Evolutionary conservation across 495 filamentous ascomycete genomes (phyloP).

Genomic region (Xylaria flabelliformis): DNA sequence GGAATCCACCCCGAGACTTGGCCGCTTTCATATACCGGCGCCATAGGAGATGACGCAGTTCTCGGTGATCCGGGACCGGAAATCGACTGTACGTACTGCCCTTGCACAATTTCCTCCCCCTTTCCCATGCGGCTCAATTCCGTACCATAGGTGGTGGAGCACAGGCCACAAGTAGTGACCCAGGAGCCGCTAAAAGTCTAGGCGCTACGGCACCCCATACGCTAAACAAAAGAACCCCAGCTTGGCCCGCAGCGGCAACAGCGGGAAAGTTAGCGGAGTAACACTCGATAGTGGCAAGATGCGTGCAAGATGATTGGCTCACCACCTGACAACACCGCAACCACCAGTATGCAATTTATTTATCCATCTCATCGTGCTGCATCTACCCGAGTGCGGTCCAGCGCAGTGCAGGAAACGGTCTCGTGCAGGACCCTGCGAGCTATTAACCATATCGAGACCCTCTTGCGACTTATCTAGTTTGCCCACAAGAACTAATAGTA

Average conservation of each 20-base stretch:
- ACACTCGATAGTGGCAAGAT: background rate
- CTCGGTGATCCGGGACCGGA: conserved; percentile 19
- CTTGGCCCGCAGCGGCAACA: conserved; percentile 6
- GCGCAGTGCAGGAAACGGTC: background rate
- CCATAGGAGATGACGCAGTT: background rate
- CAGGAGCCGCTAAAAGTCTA: background rate
- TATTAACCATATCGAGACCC: background rate
- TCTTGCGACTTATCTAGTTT: background rate
- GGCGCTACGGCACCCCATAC: conserved; percentile 12
- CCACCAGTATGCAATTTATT: conserved; percentile 3
- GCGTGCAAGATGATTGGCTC: conserved; percentile 14
- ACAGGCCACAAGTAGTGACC: conserved; percentile 12
- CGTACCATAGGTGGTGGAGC: background rate
- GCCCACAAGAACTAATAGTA: background rate
- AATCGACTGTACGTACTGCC: background rate
- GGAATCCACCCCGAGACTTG: conserved; percentile 2
- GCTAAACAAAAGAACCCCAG: background rate
- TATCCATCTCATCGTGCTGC: conserved; percentile 1
- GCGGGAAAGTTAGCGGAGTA: background rate
- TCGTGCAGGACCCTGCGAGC: conserved; percentile 2
- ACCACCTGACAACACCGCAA: background rate
- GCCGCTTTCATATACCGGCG: background rate
- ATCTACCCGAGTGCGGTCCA: background rate
- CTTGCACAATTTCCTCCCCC: background rate
- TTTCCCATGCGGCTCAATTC: conserved; percentile 16